Base-by-base conservation (phyloP, 352 stramenopile genomes). In the Peronospora farinosa region DNA sequence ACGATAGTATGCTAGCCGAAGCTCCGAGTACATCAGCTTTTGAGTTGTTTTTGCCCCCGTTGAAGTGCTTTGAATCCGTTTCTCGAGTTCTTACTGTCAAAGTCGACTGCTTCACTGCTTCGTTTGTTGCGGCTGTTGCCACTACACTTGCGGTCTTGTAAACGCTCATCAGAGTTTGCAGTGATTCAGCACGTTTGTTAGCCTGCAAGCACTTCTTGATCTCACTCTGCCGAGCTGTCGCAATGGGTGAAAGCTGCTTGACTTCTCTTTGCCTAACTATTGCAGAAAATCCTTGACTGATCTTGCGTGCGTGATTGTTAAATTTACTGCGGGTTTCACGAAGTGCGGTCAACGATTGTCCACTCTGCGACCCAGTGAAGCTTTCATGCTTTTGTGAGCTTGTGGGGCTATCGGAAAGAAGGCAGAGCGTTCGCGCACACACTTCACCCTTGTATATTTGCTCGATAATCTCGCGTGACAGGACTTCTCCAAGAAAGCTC, bases 381-480 rank as follows among this genome's bases (percentile, higher is more conserved):
- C 9, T 28, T 45, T 56, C 19, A 13, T 33, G 48, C 10, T 43
- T 42, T 23, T 56, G 45, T n/a, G 43, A 44, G 11, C 25, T 47
- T 32, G 38, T 21, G 9, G 37, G 36, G 30, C 17, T 36, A 35
- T 65, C 47, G 16, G 51, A 37, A 30, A 56, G 48, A 44, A 33
- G 60, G 46, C 42, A 51, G 12, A 59, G 53, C 3, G 69, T 75
- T 11, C 71, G 72, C 31, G 74, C 63, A 37, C 63, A 79, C 10
- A 69, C 41, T 12, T 67, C 46, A 9, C 74, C 71, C 8, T 70
- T 65, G 52, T 81, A 80, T 9, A 85, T 70, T 35, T 70, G 63
- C 41, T 69, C 54, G 40, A 78, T 62, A 13, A 76, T 38, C 3
- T 69, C 67, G 30, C 61, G 57, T 7, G 62, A 57, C 9, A 49